These are phyloP conservation scores for Ophidiomyces ophidiicola DNA, from an alignment of 2,329 filamentous ascomycete species.

Conservation along the genomic window DNA sequence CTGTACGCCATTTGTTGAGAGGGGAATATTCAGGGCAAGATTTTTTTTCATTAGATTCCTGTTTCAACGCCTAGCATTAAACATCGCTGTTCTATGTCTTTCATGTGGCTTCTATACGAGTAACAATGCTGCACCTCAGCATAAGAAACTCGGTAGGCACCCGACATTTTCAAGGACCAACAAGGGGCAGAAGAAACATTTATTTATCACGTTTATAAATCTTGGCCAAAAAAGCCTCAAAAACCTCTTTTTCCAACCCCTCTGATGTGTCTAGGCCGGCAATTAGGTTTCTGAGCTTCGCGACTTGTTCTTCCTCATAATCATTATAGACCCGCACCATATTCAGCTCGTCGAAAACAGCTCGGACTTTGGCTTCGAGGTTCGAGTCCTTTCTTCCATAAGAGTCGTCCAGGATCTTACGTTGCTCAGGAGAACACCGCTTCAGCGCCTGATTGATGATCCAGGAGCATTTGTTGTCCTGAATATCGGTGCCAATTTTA, in stretches of 20 bases:
- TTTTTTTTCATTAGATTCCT: too few species aligned
- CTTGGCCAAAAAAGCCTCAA: slow-evolving; percentile 82
- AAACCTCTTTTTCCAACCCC: slow-evolving; percentile 80
- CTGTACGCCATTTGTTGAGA: too few species aligned
- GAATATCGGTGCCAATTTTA: slow-evolving; percentile 97
- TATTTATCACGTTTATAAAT: slow-evolving; percentile 98
- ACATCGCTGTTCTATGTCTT: too few species aligned
- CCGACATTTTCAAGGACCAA: background rate
- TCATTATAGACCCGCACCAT: slow-evolving; percentile 72
- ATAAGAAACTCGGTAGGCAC: background rate
- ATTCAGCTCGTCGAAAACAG: slow-evolving; percentile 72
- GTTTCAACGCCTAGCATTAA: too few species aligned
- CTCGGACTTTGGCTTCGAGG: slow-evolving; percentile 77
- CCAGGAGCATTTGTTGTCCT: slow-evolving; percentile 99
- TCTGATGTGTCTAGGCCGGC: slow-evolving; percentile 68
- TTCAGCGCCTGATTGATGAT: slow-evolving; percentile 86
- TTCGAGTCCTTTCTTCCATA: slow-evolving; percentile 83
- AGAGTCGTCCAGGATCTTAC: slow-evolving; percentile 75
- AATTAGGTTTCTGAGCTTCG: slow-evolving; percentile 66
- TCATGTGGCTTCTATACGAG: too few species aligned
- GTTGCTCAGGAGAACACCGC: slow-evolving; percentile 70
- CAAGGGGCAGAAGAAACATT: slow-evolving; percentile 15
- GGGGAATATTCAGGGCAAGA: too few species aligned
- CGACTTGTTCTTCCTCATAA: slow-evolving; percentile 78
- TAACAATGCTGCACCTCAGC: background rate